phyloP scores from a whole-genome alignment of 257 asterid genomes.

The Penstemon barbatus region DNA sequence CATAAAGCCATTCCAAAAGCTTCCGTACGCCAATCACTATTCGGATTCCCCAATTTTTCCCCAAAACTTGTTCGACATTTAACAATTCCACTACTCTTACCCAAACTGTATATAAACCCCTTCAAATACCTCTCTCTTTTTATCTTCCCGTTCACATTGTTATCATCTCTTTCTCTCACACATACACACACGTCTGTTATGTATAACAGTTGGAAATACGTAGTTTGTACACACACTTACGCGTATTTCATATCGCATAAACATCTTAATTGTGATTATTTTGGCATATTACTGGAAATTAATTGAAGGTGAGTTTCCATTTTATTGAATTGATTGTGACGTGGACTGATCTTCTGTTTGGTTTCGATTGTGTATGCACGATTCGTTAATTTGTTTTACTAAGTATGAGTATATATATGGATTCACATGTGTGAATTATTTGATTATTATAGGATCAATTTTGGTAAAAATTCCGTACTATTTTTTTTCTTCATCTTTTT shows the following conservation, averaged over 20 bases:
- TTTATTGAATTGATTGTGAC: conserved; percentile 15
- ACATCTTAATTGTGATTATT: background rate
- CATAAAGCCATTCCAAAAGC: conserved; percentile 30
- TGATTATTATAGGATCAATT: conserved; percentile 13
- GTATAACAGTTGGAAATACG: too few relatives aligned
- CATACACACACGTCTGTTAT: background rate
- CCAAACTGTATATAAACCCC: conserved; percentile 52
- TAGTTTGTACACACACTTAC: too few relatives aligned
- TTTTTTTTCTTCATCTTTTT: background rate
- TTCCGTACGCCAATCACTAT: conserved; percentile 32
- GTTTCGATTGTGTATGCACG: conserved; percentile 38
- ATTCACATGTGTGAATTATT: background rate
- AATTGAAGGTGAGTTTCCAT: conserved; percentile 38
- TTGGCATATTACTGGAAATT: background rate
- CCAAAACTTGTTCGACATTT: conserved; percentile 26
- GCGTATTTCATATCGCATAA: background rate
- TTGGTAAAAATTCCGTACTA: background rate
- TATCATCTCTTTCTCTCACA: conserved; percentile 4
- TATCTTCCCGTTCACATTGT: background rate
- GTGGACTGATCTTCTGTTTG: conserved; percentile 23
- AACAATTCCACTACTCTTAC: conserved; percentile 24
- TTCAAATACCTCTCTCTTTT: conserved; percentile 1
- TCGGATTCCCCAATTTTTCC: background rate
- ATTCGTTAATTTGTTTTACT: conserved; percentile 25
- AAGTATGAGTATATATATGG: conserved; percentile 13